A percentile compares a stretch with the other conserved stretches of the same genome.
Conservation (phyloP, 2,329 filamentous ascomycete species). For the Verruconis gallopava region DNA sequence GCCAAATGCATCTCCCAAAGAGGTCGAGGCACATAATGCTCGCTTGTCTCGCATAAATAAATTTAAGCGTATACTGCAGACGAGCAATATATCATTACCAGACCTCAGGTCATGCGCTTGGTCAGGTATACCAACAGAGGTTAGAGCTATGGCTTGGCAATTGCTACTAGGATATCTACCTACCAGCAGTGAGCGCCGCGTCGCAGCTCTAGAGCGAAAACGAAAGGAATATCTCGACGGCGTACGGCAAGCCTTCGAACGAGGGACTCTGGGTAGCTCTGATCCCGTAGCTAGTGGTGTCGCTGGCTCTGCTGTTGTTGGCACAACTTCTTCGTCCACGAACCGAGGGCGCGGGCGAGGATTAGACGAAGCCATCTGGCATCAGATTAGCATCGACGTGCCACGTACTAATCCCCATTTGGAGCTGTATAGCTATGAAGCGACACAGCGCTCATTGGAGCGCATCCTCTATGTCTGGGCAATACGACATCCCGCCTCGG, state of each 20-base stretch:
- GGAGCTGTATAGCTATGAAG: constrained; percentile 88
- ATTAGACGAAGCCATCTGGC: constrained; percentile 95
- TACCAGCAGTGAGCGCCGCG: constrained; percentile 86
- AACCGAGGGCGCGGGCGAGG: constrained; percentile 56
- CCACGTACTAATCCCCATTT: constrained; percentile 93
- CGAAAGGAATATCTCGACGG: constrained; percentile 94
- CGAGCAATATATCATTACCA: constrained; percentile 73
- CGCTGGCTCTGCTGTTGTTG: constrained; percentile 28
- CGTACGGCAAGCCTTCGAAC: constrained; percentile 55
- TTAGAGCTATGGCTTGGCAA: constrained; percentile 98
- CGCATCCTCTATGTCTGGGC: constrained; percentile 96
- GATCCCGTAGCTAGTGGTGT: constrained; percentile 39
- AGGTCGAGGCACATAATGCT: constrained; percentile 73
- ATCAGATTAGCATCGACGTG: constrained; percentile 97
- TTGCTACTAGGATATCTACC: constrained; percentile 88
- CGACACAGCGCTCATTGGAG: constrained; percentile 86
- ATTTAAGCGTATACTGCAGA: constrained; percentile 90
- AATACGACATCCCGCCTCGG: constrained; percentile 89
- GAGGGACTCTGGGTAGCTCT: constrained; percentile 29
- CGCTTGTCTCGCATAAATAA: constrained; percentile 93
- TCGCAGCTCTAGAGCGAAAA: constrained; percentile 83
- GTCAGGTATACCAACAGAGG: constrained; percentile 89
- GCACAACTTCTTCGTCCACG: constrained; percentile 21
- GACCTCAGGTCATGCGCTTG: constrained; percentile 80
- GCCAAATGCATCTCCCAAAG: constrained; percentile 62